phyloP scores from a whole-genome alignment of 352 stramenopile species.

The Phytophthora citricola region DNA sequence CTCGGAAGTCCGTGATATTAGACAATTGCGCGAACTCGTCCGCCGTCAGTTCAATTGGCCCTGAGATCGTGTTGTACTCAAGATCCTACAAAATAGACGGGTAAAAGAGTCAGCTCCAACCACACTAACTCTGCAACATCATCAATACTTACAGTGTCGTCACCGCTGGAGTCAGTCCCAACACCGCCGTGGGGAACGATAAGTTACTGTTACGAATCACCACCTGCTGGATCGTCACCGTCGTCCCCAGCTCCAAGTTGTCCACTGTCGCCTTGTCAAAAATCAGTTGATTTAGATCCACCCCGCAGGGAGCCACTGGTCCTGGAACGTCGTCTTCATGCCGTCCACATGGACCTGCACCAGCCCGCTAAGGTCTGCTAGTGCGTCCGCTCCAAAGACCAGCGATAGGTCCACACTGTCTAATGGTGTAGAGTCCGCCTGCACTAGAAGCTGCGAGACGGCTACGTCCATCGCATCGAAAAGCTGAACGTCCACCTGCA shows the following conservation, averaged over 20 bases:
- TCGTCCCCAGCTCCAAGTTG: constrained; percentile 40
- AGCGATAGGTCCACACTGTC: constrained; percentile 25
- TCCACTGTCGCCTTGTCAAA: constrained; percentile 51
- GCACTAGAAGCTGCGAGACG: constrained; percentile 27
- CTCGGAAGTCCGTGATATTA: constrained; percentile 42
- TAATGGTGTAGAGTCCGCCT: constrained; percentile 22
- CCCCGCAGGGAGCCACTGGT: constrained; percentile 42
- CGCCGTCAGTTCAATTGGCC: constrained; percentile 43
- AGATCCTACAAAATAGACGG: constrained; percentile 26
- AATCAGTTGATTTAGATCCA: constrained; percentile 47
- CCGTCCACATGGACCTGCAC: constrained; percentile 43
- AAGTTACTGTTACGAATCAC: constrained; percentile 53
- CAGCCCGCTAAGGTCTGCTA: constrained; percentile 38
- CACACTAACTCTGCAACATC: not conserved
- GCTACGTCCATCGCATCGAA: constrained; percentile 20
- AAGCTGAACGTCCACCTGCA: constrained; percentile 40
- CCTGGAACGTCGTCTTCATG: constrained; percentile 51
- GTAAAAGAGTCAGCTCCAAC: constrained; percentile 9
- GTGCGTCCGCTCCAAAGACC: constrained; percentile 21
- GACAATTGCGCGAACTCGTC: constrained; percentile 35
- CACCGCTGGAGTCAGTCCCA: constrained; percentile 39
- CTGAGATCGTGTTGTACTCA: constrained; percentile 46
- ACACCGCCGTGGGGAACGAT: constrained; percentile 52
- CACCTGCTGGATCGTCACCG: constrained; percentile 46
- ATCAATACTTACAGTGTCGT: constrained; percentile 37